Evolutionary conservation across 176 grass and related monocot species (phyloP).

Genomic region (Paspalum vaginatum): DNA sequence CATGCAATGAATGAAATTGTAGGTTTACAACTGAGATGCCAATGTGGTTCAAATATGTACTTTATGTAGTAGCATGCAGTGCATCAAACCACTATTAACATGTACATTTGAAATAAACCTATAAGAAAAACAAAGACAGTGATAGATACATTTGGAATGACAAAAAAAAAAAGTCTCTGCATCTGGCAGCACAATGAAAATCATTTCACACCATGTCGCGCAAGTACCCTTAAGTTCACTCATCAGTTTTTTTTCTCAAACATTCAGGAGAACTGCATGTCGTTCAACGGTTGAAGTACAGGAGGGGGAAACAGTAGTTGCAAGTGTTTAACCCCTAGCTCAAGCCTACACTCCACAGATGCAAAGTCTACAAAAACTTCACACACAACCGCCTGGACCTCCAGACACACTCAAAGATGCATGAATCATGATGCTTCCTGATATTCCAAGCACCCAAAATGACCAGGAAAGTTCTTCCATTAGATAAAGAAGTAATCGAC

Average conservation of each 20-base stretch:
- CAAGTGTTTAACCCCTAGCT: not conserved
- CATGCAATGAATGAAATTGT: slow-evolving; percentile 43
- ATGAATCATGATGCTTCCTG: not conserved
- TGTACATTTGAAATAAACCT: slow-evolving; percentile 22
- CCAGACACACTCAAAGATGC: slow-evolving; percentile 9
- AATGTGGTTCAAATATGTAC: slow-evolving; percentile 7
- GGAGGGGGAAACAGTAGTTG: not conserved
- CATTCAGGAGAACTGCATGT: not conserved
- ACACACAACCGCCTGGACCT: not conserved
- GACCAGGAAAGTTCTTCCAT: not conserved
- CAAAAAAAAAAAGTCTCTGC: not conserved
- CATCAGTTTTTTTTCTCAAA: not conserved
- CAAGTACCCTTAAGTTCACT: slow-evolving; percentile 19
- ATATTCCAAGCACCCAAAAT: not conserved
- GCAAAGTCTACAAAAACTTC: not conserved
- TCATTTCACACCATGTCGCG: slow-evolving; percentile 3
- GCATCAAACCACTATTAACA: slow-evolving; percentile 16
- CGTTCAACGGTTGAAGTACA: not conserved
- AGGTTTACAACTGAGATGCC: slow-evolving; percentile 30
- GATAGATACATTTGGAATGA: slow-evolving; percentile 17
- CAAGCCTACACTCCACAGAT: not conserved
- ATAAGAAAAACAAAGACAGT: slow-evolving; percentile 23
- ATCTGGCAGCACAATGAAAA: not conserved
- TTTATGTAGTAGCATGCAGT: not conserved
- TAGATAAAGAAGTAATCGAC: not conserved